phyloP scores from a whole-genome alignment of 1,139 yeast species.

The Diutina scorzettiae region DNA sequence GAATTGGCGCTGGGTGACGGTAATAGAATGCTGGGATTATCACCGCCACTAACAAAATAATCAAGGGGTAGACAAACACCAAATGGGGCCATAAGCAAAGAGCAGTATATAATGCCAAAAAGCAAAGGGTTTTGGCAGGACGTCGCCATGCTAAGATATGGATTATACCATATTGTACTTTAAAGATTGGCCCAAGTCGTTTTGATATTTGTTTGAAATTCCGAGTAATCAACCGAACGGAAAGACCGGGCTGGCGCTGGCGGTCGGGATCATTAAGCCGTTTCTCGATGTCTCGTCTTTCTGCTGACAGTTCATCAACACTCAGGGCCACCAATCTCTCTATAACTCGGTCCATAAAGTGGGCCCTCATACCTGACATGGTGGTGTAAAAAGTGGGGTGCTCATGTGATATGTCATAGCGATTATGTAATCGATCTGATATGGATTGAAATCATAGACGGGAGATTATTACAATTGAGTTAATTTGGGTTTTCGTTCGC shows the following conservation, averaged over 20 bases:
- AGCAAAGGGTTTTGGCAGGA: slow-evolving; percentile 45
- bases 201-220: slow-evolving; percentile 43
- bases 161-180: slow-evolving; percentile 42
- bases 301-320: slow-evolving; percentile 35
- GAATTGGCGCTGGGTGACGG: slow-evolving; percentile 52
- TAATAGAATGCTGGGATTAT: slow-evolving; percentile 62
- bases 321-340: slow-evolving; percentile 39
- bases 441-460: no score
- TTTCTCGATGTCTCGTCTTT: slow-evolving; percentile 30
- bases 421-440: no score
- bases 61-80: slow-evolving; percentile 50
- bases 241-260: slow-evolving; percentile 33
- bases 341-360: slow-evolving; percentile 47
- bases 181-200: slow-evolving; percentile 41
- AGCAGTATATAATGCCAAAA: slow-evolving; percentile 41
- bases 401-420: not conserved
- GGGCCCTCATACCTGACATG: slow-evolving; percentile 14
- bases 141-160: slow-evolving; percentile 51
- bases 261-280: slow-evolving; percentile 36
- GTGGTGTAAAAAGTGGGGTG: not conserved
- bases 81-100: slow-evolving; percentile 62
- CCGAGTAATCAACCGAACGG: slow-evolving; percentile 34
- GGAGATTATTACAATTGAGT: no score
- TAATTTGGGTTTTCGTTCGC: no score
- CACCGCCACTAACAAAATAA: slow-evolving; percentile 43